phyloP scores from a whole-genome alignment of 805 yeast species.

The Cyberlindnera xishuangbannaensis region DNA sequence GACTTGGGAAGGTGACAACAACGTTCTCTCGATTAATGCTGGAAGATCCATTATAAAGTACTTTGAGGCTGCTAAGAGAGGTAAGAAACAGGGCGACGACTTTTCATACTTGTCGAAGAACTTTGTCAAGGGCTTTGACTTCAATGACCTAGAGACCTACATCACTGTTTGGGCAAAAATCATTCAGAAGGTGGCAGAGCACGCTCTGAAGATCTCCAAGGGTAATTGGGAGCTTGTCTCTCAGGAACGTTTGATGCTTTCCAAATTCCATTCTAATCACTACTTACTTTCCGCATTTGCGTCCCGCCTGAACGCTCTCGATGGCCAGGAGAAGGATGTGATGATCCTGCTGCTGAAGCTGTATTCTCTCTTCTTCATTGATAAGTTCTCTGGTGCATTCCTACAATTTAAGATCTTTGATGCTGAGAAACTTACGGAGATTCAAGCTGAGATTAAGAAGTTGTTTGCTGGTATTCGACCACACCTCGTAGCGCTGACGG shows the following conservation, averaged over 20 bases:
- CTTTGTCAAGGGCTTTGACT: slow-evolving; percentile 24
- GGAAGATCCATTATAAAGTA: slow-evolving; percentile 62
- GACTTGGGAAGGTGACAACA: slow-evolving; percentile 98
- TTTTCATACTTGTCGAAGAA: slow-evolving; percentile 27
- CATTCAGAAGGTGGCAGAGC: slow-evolving; percentile 28
- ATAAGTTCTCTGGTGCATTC: slow-evolving; percentile 66
- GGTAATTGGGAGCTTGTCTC: slow-evolving; percentile 33
- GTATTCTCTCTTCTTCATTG: slow-evolving; percentile 62
- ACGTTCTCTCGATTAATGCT: slow-evolving; percentile 73
- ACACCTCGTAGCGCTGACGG: slow-evolving; percentile 73
- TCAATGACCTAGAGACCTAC: slow-evolving; percentile 14
- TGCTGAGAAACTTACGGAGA: slow-evolving; percentile 38
- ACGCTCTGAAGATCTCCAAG: slow-evolving; percentile 26
- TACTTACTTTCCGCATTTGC: slow-evolving; percentile 29
- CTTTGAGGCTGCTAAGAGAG: slow-evolving; percentile 32
- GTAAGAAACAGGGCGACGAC: slow-evolving; percentile 27
- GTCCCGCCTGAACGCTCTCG: slow-evolving; percentile 23
- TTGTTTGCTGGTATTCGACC: slow-evolving; percentile 51
- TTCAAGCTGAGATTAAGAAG: slow-evolving; percentile 39
- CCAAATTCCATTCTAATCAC: slow-evolving; percentile 37
- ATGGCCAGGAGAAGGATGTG: slow-evolving; percentile 36
- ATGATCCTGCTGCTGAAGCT: slow-evolving; percentile 52
- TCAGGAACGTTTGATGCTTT: slow-evolving; percentile 32
- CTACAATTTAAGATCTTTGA: slow-evolving; percentile 55
- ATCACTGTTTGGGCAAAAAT: slow-evolving; percentile 30